Base-by-base conservation (phyloP, 805 yeast genomes). In the Teunomyces barrocoloradensis region DNA sequence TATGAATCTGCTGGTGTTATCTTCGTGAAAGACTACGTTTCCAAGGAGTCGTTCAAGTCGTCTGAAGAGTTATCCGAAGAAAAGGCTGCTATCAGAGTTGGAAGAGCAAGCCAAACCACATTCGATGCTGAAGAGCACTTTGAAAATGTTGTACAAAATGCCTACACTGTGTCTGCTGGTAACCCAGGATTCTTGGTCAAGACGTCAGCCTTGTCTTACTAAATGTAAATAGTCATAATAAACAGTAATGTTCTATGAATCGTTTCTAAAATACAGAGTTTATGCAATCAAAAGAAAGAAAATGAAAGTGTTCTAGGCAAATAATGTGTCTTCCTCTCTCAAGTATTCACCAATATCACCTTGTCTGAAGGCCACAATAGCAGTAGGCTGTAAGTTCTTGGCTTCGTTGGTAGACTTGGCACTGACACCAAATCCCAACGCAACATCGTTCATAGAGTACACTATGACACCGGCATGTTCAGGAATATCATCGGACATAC, bases 341-440 rank as follows among this genome's bases (percentile, higher is more conserved):
- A 94, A 77, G 63, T 89, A 94, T 69, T 94, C 99, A 53, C 99
- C 99, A 55, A 94, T 89, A 74, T 94, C 99, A 55, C 95, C 88
- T 66, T 94, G 99, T 78, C 99, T 84, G 67, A 88, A 92, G 3
- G 96, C 96, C 12, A 92, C 96, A 44, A 94, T 91, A 20, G 85
- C 94, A 21, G 96, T 92, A 47, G 99, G 99, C 65, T 87, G 96
- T 58, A 90, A 74, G 61, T 82, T 81, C 66, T 94, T 83, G 20
- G 94, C 82, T 64, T 92, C 99, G 29, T 82, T 77, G 7, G 98
- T 90, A 28, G 96, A 84, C 68, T 89, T 91, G 29, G 98, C 91
- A 59, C 91, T 80, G 10, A 94, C 95, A 50, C 99, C 99, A 60
- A 94, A 94, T 0, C 99, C 99, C 46, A 92, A 75, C 17, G 99